Evolutionary conservation across 345 rosid species (phyloP).

Genomic region (Eucalyptus decipiens): DNA sequence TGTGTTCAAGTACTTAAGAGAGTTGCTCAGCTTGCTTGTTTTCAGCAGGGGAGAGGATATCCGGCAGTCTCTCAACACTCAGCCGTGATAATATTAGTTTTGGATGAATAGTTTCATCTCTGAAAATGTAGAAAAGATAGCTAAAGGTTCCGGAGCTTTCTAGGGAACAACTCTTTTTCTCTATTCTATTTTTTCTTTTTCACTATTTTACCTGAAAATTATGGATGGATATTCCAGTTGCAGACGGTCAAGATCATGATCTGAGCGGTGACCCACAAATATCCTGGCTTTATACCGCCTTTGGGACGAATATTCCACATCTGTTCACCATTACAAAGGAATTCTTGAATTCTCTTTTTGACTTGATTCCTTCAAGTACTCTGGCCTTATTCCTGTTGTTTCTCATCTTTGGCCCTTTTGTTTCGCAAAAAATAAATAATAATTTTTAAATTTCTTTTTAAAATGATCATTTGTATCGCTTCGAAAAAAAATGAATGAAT

Average conservation of each 20-base stretch:
- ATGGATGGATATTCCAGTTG: constrained; percentile 72
- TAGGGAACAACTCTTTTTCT: not conserved
- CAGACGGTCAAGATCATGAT: constrained; percentile 60
- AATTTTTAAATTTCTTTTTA: too few relatives aligned
- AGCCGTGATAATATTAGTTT: not conserved
- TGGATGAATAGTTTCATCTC: not conserved
- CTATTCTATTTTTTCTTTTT: not conserved
- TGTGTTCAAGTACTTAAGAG: constrained; percentile 80
- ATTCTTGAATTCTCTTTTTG: constrained; percentile 65
- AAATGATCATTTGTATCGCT: too few relatives aligned
- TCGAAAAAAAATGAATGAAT: accelerated
- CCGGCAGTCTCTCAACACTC: constrained; percentile 59
- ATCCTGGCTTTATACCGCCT: constrained; percentile 63
- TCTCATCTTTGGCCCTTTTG: constrained; percentile 1
- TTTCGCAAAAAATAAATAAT: too few relatives aligned
- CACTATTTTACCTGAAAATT: constrained; percentile 51
- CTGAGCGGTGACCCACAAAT: constrained; percentile 85
- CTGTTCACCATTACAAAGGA: constrained; percentile 82
- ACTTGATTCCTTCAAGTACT: constrained; percentile 45
- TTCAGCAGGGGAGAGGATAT: constrained; percentile 80
- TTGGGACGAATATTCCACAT: constrained; percentile 78
- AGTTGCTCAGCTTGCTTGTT: constrained; percentile 91
- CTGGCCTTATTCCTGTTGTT: constrained; percentile 60
- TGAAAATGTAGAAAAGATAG: not conserved
- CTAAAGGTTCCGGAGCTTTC: not conserved